Evolutionary conservation across 148 eudicot species (phyloP).

Genomic region (Vaccinium darrowii): DNA sequence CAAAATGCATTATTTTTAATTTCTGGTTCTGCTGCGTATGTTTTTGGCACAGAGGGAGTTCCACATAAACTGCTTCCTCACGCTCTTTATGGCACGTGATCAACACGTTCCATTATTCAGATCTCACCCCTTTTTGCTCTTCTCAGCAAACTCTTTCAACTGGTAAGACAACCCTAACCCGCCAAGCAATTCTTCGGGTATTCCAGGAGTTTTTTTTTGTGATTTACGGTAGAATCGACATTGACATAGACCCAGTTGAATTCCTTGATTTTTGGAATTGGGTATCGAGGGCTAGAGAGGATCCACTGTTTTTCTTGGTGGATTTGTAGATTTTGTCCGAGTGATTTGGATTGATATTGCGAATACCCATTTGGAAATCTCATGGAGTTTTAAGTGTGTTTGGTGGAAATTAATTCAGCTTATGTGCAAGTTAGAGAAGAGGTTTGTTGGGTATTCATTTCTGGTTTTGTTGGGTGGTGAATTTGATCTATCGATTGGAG

Average conservation of each 20-base stretch:
- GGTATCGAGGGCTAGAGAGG: not conserved
- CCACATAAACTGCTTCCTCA: not conserved
- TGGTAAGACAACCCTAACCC: not conserved
- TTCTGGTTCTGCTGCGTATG: too few species aligned
- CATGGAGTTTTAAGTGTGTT: constrained; percentile 10
- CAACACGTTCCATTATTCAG: not conserved
- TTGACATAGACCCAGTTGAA: not conserved
- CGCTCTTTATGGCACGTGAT: not conserved
- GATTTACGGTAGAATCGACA: not conserved
- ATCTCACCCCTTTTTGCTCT: not conserved
- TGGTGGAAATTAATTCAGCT: not conserved
- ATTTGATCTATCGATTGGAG: not conserved
- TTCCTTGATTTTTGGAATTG: not conserved
- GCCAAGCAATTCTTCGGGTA: not conserved
- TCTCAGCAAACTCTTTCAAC: not conserved
- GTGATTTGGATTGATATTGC: not conserved
- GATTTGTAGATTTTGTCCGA: not conserved
- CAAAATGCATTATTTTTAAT: too few species aligned
- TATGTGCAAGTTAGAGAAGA: constrained; percentile 6
- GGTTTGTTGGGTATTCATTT: not conserved
- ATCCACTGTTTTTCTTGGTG: not conserved
- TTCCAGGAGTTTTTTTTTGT: not conserved
- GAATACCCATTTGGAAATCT: not conserved
- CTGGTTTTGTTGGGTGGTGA: constrained; percentile 13
- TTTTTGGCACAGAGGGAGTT: too few species aligned